phyloP scores from a whole-genome alignment of 768 basidiomycete species.

The Tricholoma saponaceum region DNA sequence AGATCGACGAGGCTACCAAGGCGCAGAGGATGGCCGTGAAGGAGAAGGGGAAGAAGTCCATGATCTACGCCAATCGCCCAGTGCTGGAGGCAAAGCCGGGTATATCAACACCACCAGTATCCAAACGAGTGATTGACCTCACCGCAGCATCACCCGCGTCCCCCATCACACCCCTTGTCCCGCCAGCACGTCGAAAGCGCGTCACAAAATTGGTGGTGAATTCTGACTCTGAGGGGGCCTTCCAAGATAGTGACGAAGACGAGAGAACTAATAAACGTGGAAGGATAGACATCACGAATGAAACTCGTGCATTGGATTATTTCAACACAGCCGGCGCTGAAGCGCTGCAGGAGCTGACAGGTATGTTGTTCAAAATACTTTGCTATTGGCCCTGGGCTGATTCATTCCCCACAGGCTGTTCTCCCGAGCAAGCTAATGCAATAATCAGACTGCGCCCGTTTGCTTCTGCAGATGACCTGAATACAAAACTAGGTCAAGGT shows the following conservation, averaged over 20 bases:
- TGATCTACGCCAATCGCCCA: conserved; percentile 71
- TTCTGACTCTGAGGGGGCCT: conserved; percentile 61
- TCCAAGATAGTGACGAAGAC: conserved; percentile 47
- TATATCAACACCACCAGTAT: conserved; percentile 35
- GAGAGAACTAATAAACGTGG: conserved; percentile 25
- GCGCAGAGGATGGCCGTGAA: conserved; percentile 60
- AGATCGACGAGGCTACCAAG: conserved; percentile 69
- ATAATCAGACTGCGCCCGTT: conserved; percentile 84
- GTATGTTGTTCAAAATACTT: conserved; percentile 32
- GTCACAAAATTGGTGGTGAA: conserved; percentile 57
- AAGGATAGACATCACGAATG: conserved; percentile 34
- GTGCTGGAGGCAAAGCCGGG: conserved; percentile 41
- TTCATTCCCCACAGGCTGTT: conserved; percentile 53
- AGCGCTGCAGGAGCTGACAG: conserved; percentile 71
- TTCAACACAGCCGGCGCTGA: conserved; percentile 62
- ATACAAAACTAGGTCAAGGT: conserved; percentile 73
- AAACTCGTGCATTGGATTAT: conserved; percentile 56
- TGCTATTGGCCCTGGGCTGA: conserved; percentile 3
- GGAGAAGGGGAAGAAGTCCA: conserved; percentile 79
- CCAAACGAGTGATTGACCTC: conserved; percentile 33
- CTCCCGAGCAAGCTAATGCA: conserved; percentile 70
- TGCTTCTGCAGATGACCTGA: conserved; percentile 68
- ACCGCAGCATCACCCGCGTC: conserved; percentile 26
- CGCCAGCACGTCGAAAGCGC: conserved; percentile 45
- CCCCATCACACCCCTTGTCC: conserved; percentile 34